Conservation (phyloP, 2,329 filamentous ascomycete genomes). For the Calycina herbarum region DNA sequence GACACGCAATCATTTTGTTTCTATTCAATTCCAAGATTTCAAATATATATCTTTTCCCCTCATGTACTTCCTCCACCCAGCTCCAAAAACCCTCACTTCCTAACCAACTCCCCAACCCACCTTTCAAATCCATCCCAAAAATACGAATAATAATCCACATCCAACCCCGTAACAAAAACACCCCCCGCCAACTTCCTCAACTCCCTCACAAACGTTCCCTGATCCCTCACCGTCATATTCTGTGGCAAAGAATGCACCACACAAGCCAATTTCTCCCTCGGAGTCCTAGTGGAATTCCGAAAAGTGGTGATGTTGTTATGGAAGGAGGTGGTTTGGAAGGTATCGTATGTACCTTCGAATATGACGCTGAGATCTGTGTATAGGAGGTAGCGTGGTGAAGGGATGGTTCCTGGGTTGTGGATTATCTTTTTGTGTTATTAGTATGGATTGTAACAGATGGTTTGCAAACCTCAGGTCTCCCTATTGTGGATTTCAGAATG, state of each 20-base stretch:
- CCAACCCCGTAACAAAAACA: conserved; percentile 14
- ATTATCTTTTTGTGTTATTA: conserved; percentile 5
- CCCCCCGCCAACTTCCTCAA: neutral
- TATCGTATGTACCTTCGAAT: conserved; percentile 13
- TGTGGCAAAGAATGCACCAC: conserved; percentile 12
- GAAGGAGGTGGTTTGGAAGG: neutral
- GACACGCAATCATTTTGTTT: too few species aligned
- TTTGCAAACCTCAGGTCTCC: too few species aligned
- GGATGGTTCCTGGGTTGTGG: conserved; percentile 14
- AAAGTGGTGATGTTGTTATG: conserved; percentile 5
- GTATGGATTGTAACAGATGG: too few species aligned
- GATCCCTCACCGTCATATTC: neutral
- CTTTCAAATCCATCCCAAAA: conserved; percentile 13
- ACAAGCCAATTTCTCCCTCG: neutral
- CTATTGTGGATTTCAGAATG: too few species aligned
- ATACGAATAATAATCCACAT: conserved; percentile 12
- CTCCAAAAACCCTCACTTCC: neutral
- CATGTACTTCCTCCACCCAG: neutral
- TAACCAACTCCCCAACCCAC: conserved; percentile 3
- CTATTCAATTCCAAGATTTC: neutral
- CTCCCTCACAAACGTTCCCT: neutral
- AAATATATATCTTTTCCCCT: neutral
- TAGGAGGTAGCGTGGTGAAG: conserved; percentile 1
- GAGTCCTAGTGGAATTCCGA: neutral
- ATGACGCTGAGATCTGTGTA: conserved; percentile 4